These are phyloP conservation scores for Raffaelea albimanens DNA, from an alignment of 2,329 filamentous ascomycete genomes.

Conservation along the genomic window DNA sequence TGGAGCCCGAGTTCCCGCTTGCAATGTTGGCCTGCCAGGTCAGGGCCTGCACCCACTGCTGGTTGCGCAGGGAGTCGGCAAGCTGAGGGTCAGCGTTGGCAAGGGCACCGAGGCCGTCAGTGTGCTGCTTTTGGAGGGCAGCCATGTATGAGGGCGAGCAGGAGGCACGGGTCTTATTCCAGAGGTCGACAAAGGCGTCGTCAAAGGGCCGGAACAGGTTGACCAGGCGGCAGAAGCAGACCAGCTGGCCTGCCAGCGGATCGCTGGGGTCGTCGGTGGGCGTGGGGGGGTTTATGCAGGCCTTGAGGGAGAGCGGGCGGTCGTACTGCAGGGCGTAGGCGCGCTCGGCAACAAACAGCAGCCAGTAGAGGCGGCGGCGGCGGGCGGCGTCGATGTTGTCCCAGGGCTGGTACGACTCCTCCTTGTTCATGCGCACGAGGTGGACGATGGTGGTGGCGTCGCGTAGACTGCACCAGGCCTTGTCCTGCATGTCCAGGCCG, in stretches of 20 bases:
- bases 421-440: constrained; percentile 51
- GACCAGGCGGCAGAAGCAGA: constrained; percentile 49
- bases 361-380: constrained; percentile 61
- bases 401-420: constrained; percentile 51
- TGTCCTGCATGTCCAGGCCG: constrained; percentile 62
- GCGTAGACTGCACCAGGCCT: constrained; percentile 70
- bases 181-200: constrained; percentile 51
- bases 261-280: constrained; percentile 51
- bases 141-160: constrained; percentile 48
- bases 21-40: constrained; percentile 52
- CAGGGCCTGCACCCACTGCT: constrained; percentile 57
- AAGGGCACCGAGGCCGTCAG: constrained; percentile 41
- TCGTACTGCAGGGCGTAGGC: constrained; percentile 64
- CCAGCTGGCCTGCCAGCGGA: constrained; percentile 41
- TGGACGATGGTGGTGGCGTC: constrained; percentile 65
- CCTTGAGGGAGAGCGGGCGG: constrained; percentile 60
- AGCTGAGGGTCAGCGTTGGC: constrained; percentile 44
- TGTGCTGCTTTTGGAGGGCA: constrained; percentile 52
- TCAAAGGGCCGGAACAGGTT: constrained; percentile 59
- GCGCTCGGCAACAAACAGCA: constrained; percentile 62
- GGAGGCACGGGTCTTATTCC: constrained; percentile 55
- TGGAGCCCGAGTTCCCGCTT: constrained; percentile 33
- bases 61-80: constrained; percentile 46
- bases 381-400: constrained; percentile 52
- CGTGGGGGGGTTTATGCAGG: constrained; percentile 57